phyloP scores from a whole-genome alignment of 2,329 filamentous ascomycete genomes.

The Penicillium nordicum region DNA sequence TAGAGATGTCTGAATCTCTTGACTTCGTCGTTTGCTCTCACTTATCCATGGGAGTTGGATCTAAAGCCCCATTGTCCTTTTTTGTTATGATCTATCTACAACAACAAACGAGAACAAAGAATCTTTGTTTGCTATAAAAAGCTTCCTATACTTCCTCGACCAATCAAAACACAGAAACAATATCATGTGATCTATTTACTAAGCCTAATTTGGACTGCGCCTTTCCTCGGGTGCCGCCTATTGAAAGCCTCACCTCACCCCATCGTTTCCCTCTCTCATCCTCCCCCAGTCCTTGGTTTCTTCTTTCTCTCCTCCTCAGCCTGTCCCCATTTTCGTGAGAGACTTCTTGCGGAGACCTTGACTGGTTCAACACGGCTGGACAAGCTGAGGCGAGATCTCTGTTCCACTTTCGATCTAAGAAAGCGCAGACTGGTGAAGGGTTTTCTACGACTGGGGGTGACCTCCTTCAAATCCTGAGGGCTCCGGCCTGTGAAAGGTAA shows the following conservation, averaged over 20 bases:
- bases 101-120: not conserved
- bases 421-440: slow-evolving; percentile 24
- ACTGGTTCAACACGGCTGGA: slow-evolving; percentile 40
- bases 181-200: slow-evolving; percentile 14
- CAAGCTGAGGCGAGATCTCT: slow-evolving; percentile 31
- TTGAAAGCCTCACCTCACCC: slow-evolving; percentile 8
- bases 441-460: slow-evolving; percentile 22
- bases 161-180: not conserved
- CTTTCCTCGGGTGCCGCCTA: slow-evolving; percentile 3
- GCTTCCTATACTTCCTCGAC: slow-evolving; percentile 1
- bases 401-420: slow-evolving; percentile 16
- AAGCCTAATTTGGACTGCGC: slow-evolving; percentile 4
- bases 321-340: slow-evolving; percentile 35
- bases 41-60: not conserved
- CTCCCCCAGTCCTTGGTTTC: slow-evolving; percentile 18
- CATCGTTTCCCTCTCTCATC: slow-evolving; percentile 8
- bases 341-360: slow-evolving; percentile 38
- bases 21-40: not conserved
- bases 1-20: not conserved
- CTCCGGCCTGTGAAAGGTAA: slow-evolving; percentile 36
- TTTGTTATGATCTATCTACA: not conserved
- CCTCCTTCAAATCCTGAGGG: slow-evolving; percentile 14
- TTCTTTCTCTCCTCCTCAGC: slow-evolving; percentile 22
- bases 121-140: not conserved
- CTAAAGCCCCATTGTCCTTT: not conserved